phyloP scores from a whole-genome alignment of 176 grass and related monocot genomes.

The Canna indica region DNA sequence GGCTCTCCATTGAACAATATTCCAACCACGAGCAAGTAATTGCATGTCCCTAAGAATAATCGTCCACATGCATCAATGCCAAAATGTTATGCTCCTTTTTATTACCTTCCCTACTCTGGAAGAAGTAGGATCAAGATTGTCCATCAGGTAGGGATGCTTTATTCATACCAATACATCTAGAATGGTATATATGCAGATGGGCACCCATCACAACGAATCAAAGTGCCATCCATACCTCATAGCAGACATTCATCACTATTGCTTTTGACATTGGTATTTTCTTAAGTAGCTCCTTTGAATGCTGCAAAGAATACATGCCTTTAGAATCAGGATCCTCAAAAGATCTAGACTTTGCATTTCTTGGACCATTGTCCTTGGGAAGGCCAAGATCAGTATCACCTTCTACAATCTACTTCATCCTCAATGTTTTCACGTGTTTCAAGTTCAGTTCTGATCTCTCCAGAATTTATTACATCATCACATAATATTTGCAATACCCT shows the following conservation, averaged over 20 bases:
- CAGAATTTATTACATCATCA: slow-evolving; percentile 70
- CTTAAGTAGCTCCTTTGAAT: no score
- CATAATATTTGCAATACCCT: slow-evolving; percentile 85
- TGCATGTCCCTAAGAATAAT: slow-evolving; percentile 68
- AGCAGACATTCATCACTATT: slow-evolving; percentile 94
- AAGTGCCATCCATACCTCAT: slow-evolving; percentile 95
- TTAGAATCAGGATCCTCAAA: slow-evolving; percentile 28
- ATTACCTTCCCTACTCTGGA: slow-evolving; percentile 64
- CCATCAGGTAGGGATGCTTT: slow-evolving; percentile 72
- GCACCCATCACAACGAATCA: slow-evolving; percentile 91
- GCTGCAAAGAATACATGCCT: slow-evolving; percentile 21
- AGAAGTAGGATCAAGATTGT: slow-evolving; percentile 54
- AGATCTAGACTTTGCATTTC: slow-evolving; percentile 32
- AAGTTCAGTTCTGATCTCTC: slow-evolving; percentile 78
- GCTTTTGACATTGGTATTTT: slow-evolving; percentile 4
- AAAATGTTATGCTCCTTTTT: slow-evolving; percentile 67
- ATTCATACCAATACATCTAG: slow-evolving; percentile 84
- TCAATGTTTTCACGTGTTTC: slow-evolving; percentile 60
- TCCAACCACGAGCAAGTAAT: slow-evolving; percentile 89
- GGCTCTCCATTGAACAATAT: slow-evolving; percentile 35
- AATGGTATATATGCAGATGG: slow-evolving; percentile 96
- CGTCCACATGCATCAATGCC: slow-evolving; percentile 60
- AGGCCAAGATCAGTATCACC: slow-evolving; percentile 31
- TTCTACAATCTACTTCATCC: slow-evolving; percentile 66
- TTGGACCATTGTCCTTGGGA: slow-evolving; percentile 21